These are phyloP conservation scores for Blastosporella zonata DNA, from an alignment of 1,284 basidiomycete genomes.

Conservation along the genomic window DNA sequence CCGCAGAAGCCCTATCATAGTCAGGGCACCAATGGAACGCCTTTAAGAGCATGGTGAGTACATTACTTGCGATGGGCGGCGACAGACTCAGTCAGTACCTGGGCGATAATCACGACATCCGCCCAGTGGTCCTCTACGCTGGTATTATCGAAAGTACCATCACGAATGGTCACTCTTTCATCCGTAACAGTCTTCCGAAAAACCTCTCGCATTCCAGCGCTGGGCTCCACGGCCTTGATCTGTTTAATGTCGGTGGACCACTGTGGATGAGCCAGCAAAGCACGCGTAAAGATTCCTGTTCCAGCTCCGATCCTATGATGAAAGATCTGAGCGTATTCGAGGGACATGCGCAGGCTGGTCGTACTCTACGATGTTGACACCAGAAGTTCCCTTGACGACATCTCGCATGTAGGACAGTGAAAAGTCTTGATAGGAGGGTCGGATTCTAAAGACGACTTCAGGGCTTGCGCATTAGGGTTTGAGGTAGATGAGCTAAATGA, in stretches of 20 bases:
- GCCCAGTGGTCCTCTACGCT: constrained; percentile 63
- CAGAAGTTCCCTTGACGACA: constrained; percentile 34
- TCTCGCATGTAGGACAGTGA: constrained; percentile 56
- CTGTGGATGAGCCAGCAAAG: constrained; percentile 60
- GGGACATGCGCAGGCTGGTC: constrained; percentile 21
- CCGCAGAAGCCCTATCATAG: constrained; percentile 57
- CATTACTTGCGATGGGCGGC: not conserved
- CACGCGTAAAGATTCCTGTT: constrained; percentile 79
- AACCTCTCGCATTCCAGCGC: constrained; percentile 65
- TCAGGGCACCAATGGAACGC: constrained; percentile 84
- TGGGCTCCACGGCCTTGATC: constrained; percentile 70
- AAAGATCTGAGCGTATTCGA: not conserved
- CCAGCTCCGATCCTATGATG: constrained; percentile 60
- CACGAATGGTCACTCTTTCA: constrained; percentile 43
- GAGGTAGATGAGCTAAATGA: constrained; percentile 22
- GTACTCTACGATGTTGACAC: constrained; percentile 68
- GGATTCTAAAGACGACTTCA: constrained; percentile 39
- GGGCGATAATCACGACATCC: constrained; percentile 70
- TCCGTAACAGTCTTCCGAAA: constrained; percentile 54
- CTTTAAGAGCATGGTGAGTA: constrained; percentile 31
- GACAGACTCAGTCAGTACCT: constrained; percentile 48
- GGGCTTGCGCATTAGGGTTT: constrained; percentile 8
- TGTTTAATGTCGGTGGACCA: constrained; percentile 48
- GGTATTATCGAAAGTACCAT: constrained; percentile 67
- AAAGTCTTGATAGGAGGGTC: constrained; percentile 67